Base-by-base conservation (phyloP, 768 basidiomycete species). In the Amanita subjunquillea region DNA sequence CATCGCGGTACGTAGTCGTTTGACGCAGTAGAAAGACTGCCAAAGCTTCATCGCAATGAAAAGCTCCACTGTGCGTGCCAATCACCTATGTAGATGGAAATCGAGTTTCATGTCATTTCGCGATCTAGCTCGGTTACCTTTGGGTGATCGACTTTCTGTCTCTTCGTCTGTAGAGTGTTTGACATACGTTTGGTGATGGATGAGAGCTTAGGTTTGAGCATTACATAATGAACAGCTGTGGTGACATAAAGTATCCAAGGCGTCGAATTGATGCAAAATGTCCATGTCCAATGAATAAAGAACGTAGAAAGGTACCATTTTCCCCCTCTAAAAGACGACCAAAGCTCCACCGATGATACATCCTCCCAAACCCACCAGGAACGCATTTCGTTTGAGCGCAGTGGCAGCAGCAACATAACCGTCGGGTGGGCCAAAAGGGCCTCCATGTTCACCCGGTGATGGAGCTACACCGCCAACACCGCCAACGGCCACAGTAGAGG, bases 21-120 rank as follows among this genome's bases (percentile, higher is more conserved):
- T 81, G 81, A 46, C 82, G 82, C 29, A 99, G 74, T 57, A 99
- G 76, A 66, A 85, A 93, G 15, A 95, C 88, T 0, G 95, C 96
- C 30, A 98, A 78, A 0, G 93, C 92, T 70, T 99, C 95, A 60
- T 99, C 95, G 66, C 91, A 94, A 61, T 99, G 94, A 65, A 97
- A 97, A 0, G 91, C 91, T 15, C 94, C 94, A 54, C 87, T 91
- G 67, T 97, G 93, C 1, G 94, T 96, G 32, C 93, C 93, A 61
- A 97, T 95, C 38, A 82, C 68, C 88, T 91, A 55, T 12, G 55
- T 27, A 3, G 30, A 9, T 40, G 27, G n/a, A 44, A 52, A 55
- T 44, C 41, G 53, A 25, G 9, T 23, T 32, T 17, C 50, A 44
- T 25, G 39, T 8, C 23, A 29, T 22, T 46, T n/a, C 20, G 47